phyloP scores from a whole-genome alignment of 306 rosid species.

The Crataegus laevigata region DNA sequence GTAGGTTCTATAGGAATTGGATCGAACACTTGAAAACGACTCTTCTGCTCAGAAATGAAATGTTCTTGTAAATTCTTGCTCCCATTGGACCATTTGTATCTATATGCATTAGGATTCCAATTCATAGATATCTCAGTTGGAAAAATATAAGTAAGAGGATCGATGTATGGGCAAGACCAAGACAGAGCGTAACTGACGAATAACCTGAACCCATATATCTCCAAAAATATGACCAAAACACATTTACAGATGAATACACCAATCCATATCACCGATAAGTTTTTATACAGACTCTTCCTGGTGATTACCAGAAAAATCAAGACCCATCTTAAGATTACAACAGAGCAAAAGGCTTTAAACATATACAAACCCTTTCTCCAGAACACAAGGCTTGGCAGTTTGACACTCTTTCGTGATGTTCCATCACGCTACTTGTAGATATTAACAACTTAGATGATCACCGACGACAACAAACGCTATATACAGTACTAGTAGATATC shows the following conservation, averaged over 20 bases:
- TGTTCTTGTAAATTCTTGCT: too few species aligned
- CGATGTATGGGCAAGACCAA: too few species aligned
- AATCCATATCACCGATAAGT: slow-evolving; percentile 25
- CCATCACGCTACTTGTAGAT: slow-evolving; percentile 30
- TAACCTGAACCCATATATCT: not conserved
- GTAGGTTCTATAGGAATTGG: too few species aligned
- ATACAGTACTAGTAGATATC: slow-evolving; percentile 32
- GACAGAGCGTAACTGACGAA: too few species aligned
- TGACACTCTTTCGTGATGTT: slow-evolving; percentile 8
- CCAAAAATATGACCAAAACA: slow-evolving; percentile 12
- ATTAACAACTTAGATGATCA: slow-evolving; percentile 24
- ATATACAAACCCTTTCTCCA: slow-evolving; percentile 38
- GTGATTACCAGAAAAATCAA: slow-evolving; percentile 38
- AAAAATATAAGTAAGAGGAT: not conserved
- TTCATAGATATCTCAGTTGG: too few species aligned
- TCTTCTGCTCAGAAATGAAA: too few species aligned
- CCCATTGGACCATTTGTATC: too few species aligned
- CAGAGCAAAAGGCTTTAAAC: slow-evolving; percentile 21
- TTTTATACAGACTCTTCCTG: slow-evolving; percentile 35
- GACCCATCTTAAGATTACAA: slow-evolving; percentile 43
- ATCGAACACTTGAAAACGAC: too few species aligned
- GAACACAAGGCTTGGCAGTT: slow-evolving; percentile 40
- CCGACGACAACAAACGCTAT: slow-evolving; percentile 25
- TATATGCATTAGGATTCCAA: too few species aligned
- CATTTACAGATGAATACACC: slow-evolving; percentile 37